A percentile compares a stretch with the other conserved stretches of the same genome.
These are phyloP conservation scores for Mucor mucedo DNA, from an alignment of 371 early-diverging fungal genomes.

Conservation along the genomic window DNA sequence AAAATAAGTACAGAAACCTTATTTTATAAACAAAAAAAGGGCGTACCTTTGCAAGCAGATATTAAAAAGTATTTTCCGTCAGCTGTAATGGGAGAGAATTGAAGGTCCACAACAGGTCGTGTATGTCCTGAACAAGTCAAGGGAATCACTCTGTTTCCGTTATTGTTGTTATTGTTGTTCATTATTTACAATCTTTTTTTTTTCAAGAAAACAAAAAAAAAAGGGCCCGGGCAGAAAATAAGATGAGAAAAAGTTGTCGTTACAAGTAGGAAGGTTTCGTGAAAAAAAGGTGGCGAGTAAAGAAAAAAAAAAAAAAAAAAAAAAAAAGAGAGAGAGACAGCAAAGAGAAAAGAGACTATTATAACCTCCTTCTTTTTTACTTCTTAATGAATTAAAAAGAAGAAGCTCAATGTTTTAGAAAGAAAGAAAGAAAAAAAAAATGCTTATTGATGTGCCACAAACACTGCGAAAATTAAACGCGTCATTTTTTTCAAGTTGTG, in stretches of 20 bases:
- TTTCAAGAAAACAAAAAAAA: too few relatives aligned
- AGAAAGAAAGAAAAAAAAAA: neutral
- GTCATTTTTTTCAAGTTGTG: conserved; percentile 1
- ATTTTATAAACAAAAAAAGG: too few relatives aligned
- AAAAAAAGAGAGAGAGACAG: too few relatives aligned
- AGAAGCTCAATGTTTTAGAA: too few relatives aligned
- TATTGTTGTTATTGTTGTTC: conserved; percentile 7
- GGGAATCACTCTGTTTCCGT: conserved; percentile 56
- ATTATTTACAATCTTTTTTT: conserved; percentile 11
- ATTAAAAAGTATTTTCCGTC: conserved; percentile 80
- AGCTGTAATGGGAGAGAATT: conserved; percentile 71
- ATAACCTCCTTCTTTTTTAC: too few relatives aligned
- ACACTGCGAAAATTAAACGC: conserved; percentile 1
- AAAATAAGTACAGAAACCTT: too few relatives aligned
- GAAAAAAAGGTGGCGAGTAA: too few relatives aligned
- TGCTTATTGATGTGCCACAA: neutral
- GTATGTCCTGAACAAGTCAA: conserved; percentile 89
- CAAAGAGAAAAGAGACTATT: too few relatives aligned
- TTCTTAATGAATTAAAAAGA: too few relatives aligned
- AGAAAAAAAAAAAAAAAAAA: too few relatives aligned
- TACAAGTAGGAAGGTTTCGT: too few relatives aligned
- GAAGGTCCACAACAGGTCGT: conserved; percentile 86
- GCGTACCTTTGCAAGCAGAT: conserved; percentile 86
- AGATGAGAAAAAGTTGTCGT: neutral
- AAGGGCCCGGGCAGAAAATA: neutral